These are phyloP conservation scores for Oryza punctata DNA, from an alignment of 176 grass and related monocot genomes.

Conservation along the genomic window DNA sequence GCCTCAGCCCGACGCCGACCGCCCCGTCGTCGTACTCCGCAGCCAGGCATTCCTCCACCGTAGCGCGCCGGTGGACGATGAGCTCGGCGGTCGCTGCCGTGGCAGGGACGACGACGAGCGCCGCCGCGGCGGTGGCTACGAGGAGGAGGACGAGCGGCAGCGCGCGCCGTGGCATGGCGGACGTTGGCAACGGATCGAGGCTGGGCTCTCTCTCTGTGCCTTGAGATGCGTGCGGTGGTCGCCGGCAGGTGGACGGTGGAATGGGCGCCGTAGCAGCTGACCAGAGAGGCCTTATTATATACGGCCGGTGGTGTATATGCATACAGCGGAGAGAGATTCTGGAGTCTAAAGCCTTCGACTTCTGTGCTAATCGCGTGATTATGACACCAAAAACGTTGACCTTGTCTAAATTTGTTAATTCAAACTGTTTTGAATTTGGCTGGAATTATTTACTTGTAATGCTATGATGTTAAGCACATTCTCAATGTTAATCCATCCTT, in stretches of 20 bases:
- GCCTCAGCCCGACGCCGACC: background rate
- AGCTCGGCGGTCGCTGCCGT: background rate
- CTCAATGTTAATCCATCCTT: background rate
- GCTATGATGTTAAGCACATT: no score
- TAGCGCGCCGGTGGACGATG: background rate
- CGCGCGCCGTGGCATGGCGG: background rate
- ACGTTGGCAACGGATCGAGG: background rate
- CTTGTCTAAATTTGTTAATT: background rate
- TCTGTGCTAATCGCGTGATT: background rate
- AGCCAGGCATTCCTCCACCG: slow-evolving; percentile 7
- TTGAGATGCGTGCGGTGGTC: slow-evolving; percentile 1
- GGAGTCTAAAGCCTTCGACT: background rate
- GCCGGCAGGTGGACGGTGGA: background rate
- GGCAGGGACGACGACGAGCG: background rate
- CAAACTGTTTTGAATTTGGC: background rate
- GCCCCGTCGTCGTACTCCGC: background rate
- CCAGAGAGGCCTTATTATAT: background rate
- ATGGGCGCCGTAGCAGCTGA: background rate
- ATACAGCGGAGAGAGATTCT: background rate
- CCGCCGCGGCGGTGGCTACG: background rate
- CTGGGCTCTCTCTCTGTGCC: background rate
- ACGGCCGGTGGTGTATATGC: background rate
- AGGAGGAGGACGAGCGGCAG: slow-evolving; percentile 27
- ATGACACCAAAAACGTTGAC: slow-evolving; percentile 6
- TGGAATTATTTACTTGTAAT: background rate